Percentiles rank a stretch among this genome's conserved stretches.
Evolutionary conservation across 75 land plant genomes (phyloP).

Genomic region (Ceratopteris richardii): DNA sequence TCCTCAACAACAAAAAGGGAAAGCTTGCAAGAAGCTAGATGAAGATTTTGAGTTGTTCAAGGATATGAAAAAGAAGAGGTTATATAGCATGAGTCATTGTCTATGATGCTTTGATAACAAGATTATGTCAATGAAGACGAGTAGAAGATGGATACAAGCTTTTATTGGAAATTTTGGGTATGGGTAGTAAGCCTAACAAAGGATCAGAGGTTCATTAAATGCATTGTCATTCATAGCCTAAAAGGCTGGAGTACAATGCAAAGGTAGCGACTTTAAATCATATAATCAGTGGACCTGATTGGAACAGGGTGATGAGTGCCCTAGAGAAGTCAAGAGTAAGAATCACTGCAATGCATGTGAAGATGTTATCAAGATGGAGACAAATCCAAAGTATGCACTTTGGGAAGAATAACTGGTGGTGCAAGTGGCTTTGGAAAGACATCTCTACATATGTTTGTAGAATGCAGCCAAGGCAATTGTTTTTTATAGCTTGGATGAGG

Average conservation of each 20-base stretch:
- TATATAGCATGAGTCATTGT: constrained; percentile 35
- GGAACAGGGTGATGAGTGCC: background rate
- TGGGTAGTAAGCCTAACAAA: background rate
- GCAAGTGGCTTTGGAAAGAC: too few species aligned
- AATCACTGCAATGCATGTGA: background rate
- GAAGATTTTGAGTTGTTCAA: constrained; percentile 44
- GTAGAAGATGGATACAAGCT: background rate
- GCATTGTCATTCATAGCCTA: too few species aligned
- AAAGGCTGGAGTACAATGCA: too few species aligned
- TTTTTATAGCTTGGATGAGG: too few species aligned
- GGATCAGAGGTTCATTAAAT: too few species aligned
- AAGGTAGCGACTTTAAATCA: background rate
- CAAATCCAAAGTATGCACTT: background rate
- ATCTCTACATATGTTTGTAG: too few species aligned
- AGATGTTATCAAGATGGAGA: constrained; percentile 1
- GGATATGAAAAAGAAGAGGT: constrained; percentile 41
- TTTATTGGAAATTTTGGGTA: background rate
- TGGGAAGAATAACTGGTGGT: too few species aligned
- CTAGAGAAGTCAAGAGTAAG: background rate
- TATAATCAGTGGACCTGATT: background rate
- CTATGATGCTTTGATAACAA: constrained; percentile 52
- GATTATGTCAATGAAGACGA: constrained; percentile 15
- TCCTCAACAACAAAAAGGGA: too few species aligned
- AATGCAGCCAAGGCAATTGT: too few species aligned
- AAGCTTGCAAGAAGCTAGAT: constrained; percentile 22